Evolutionary conservation across 352 stramenopile genomes (phyloP), one percentile per base, ranked within the genome.

Genomic region (Phytophthora nicotianae): DNA sequence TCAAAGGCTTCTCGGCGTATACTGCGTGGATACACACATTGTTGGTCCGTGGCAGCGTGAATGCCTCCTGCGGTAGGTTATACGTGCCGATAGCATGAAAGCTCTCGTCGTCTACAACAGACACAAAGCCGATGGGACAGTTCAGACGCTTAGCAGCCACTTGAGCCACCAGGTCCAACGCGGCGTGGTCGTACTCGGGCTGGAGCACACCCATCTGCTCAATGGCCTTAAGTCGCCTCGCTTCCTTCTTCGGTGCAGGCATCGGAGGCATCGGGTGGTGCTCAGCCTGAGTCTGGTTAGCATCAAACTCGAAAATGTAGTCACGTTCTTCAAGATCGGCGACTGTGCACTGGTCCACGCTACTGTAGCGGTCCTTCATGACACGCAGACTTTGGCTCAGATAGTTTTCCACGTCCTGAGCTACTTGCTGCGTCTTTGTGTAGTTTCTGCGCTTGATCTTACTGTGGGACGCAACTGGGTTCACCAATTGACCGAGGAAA

Each of bases 1-100:
- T 47, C n/a, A 89, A 48, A 9, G 76, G 76, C 57, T 68, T 72
- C 59, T 89, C 72, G 13, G 69, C 77, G 70, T 85, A 89, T 13
- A 83, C 42, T 10, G 57, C 74, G 59, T 86, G 73, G 50, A 90
- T 37, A 70, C 53, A 43, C 79, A 87, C 42, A 85, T 75, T 81
- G 23, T 86, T 67, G 13, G 72, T 54, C 4, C 74, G 69, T 13
- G 64, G 55, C 1, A 65, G 27, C 9, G 43, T 68, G 21, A 23
- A 48, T 20, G 43, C 65, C 16, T 47, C 55, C 40, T 23, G 40
- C 1, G 63, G 61, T 89, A 38, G 13, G 32, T 38, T 38, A 55
- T 68, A 82, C 7, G 51, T 77, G 8, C 72, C 72, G n/a, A 83
- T 68, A 5, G 64, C 62, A 26, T 75, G 68, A 54, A 81, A 83